A percentile compares a stretch with the other conserved stretches of the same genome.
These are phyloP conservation scores for Phytophthora crassamura DNA, from an alignment of 352 stramenopile species.

Conservation along the genomic window DNA sequence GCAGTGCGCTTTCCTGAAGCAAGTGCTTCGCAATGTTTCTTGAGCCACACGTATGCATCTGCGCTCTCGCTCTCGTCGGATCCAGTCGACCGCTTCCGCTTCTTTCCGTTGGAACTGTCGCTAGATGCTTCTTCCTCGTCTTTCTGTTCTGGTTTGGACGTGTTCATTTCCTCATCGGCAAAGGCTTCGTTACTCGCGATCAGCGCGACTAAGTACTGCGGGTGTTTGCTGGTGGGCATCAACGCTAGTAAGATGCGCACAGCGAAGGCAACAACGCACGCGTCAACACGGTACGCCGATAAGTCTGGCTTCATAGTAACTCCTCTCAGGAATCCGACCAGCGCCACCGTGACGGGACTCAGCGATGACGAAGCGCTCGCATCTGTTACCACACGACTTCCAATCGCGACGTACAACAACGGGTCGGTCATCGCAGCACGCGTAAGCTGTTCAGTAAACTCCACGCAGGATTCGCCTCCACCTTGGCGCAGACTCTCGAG, in stretches of 20 bases:
- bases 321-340: constrained; percentile 55
- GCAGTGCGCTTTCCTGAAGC: constrained; percentile 12
- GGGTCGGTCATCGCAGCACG: constrained; percentile 55
- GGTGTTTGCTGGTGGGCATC: constrained; percentile 37
- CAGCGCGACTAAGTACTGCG: constrained; percentile 47
- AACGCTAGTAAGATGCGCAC: constrained; percentile 53
- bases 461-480: constrained; percentile 40
- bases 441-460: constrained; percentile 56
- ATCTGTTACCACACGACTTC: constrained; percentile 23
- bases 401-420: constrained; percentile 52
- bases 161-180: constrained; percentile 4
- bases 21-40: constrained; percentile 37
- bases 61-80: constrained; percentile 4
- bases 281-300: constrained; percentile 32
- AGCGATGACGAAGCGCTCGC: constrained; percentile 22
- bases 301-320: constrained; percentile 13
- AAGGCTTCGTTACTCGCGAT: constrained; percentile 43
- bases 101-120: constrained; percentile 23
- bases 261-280: constrained; percentile 43
- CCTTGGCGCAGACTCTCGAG: constrained; percentile 60
- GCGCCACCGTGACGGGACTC: constrained; percentile 57
- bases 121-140: constrained; percentile 9
- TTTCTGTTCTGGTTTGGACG: constrained; percentile 4
- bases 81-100: constrained; percentile 27
- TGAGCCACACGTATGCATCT: constrained; percentile 46